Percentiles rank a stretch among this genome's conserved stretches.
These are phyloP conservation scores for Zalaria sp. DNA, from an alignment of 2,329 filamentous ascomycete species.

Conservation along the genomic window DNA sequence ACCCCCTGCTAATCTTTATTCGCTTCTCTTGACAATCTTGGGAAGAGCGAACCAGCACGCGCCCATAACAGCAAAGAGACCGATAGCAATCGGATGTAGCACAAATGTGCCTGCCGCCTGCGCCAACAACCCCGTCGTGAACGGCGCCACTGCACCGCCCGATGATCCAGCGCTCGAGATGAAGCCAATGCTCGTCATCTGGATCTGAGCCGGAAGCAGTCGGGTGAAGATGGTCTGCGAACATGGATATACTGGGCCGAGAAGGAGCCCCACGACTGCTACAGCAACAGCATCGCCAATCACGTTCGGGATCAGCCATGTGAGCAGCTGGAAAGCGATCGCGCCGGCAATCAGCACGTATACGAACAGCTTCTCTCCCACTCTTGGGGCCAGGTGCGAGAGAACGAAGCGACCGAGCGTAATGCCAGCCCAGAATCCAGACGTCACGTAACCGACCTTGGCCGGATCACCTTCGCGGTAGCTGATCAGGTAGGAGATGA, in stretches of 20 bases:
- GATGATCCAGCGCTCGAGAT: conserved; percentile 57
- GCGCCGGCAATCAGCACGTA: conserved; percentile 47
- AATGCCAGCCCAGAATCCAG: conserved; percentile 47
- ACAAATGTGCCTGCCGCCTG: conserved; percentile 50
- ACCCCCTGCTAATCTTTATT: conserved; percentile 25
- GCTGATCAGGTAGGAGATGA: conserved; percentile 70
- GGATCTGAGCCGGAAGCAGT: conserved; percentile 43
- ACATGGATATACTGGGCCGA: conserved; percentile 71
- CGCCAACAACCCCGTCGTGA: conserved; percentile 49
- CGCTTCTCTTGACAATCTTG: conserved; percentile 41
- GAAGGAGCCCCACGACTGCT: conserved; percentile 52
- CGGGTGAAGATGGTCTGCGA: conserved; percentile 50
- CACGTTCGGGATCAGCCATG: conserved; percentile 68
- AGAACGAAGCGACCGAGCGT: conserved; percentile 47
- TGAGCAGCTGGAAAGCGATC: conserved; percentile 56
- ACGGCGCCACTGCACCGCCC: conserved; percentile 54
- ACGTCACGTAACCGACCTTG: conserved; percentile 65
- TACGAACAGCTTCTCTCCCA: conserved; percentile 61
- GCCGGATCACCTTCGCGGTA: conserved; percentile 55
- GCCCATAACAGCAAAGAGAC: conserved; percentile 50
- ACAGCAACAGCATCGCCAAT: conserved; percentile 38
- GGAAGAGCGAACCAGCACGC: conserved; percentile 51
- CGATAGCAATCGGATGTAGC: conserved; percentile 52
- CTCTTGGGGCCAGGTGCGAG: conserved; percentile 46
- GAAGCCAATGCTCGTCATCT: conserved; percentile 50